A percentile compares a stretch with the other conserved stretches of the same genome.
These are phyloP conservation scores for Globisporangium okanoganense DNA, from an alignment of 352 stramenopile genomes.

Conservation along the genomic window DNA sequence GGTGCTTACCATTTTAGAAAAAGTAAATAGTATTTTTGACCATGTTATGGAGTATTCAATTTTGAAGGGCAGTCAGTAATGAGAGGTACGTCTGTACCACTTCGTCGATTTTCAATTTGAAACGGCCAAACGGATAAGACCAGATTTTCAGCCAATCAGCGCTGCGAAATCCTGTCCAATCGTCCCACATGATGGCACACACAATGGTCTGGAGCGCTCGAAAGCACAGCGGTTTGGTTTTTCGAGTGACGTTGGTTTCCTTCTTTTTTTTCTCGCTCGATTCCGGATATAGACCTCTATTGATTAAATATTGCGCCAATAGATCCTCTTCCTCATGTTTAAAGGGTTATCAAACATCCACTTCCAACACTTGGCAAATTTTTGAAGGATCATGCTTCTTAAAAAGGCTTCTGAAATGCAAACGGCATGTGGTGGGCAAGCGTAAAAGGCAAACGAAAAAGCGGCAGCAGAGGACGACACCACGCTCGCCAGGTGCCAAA, in stretches of 20 bases:
- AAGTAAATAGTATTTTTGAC: no score
- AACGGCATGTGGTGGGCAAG: constrained; percentile 1
- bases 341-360: no score
- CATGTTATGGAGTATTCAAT: no score
- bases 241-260: constrained; percentile 4
- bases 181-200: background rate
- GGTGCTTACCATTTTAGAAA: no score
- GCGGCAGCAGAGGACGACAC: background rate
- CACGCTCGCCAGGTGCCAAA: background rate
- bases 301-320: background rate
- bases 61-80: no score
- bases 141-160: background rate
- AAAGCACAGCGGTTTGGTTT: constrained; percentile 1
- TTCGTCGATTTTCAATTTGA: constrained; percentile 8
- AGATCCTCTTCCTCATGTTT: background rate
- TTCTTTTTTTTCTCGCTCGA: constrained; percentile 14
- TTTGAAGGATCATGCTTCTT: background rate
- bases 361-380: no score
- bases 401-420: background rate
- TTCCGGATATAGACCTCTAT: background rate
- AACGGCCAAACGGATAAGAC: constrained; percentile 7
- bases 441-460: constrained; percentile 1
- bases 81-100: no score
- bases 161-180: background rate
- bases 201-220: background rate